Base-by-base conservation (phyloP, 306 rosid species). In the Neltuma alba region DNA sequence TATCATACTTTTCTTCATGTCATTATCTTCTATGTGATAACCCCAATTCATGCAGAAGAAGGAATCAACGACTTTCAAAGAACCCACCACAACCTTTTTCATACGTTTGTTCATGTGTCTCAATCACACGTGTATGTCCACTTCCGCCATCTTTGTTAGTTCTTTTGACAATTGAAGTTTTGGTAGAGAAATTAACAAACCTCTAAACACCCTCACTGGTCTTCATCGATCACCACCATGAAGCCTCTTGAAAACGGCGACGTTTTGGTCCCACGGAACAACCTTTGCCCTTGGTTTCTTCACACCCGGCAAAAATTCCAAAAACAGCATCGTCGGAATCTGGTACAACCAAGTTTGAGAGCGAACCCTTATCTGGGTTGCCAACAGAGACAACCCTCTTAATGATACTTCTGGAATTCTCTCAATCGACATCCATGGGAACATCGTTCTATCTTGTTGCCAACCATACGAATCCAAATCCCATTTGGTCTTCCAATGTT, bases 311-410 rank as follows among this genome's bases (percentile, higher is more conserved):
- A 71, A 78, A 55, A 63, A 76, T 61, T 87, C 92, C 8, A 87
- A 27, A 28, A 38, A 1, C 48, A 75, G 86, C 4, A 81, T 75
- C 45, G 61, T 88, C 20, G 96, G 92, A 36, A 83, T 93, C 42
- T 87, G 97, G 96, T 91, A 85, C 70, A 74, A 82, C 69, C 38
- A 55, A 66, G 40, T 82, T 20, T 82, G 87, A 0, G 72, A 77
- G 7, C 79, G 65, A 80, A 75, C 88, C 3, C 20, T 87, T 20
- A 83, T 93, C 7, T 93, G 97, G 97, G 90, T 93, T 33, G 97
- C 97, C 5, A 93, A 91, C 76, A 83, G 84, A 79, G 78, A 83
- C 69, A 42, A 45, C 9, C 89, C 82, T 48, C 70, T 82, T 0
- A 21, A 37, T 18, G 37, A 72, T 52, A 72, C 70, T 44, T n/a